Percentiles rank a stretch among this genome's conserved stretches.
phyloP scores from a whole-genome alignment of 306 rosid species.

The Cercis canadensis region DNA sequence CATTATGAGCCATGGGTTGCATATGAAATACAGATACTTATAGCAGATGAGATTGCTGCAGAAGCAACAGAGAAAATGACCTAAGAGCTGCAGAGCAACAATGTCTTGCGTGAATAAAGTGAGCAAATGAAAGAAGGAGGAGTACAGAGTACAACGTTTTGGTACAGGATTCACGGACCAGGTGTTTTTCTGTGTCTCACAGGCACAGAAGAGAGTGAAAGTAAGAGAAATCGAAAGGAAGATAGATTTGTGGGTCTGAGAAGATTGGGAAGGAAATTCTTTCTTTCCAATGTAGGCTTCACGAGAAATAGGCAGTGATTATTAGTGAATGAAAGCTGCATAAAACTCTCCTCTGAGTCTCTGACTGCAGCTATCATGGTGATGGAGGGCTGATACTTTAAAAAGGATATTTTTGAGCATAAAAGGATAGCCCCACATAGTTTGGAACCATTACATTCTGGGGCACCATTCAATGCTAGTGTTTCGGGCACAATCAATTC shows the following conservation, averaged over 20 bases:
- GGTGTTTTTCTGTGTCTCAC: conserved; percentile 56
- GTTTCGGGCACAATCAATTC: conserved; percentile 28
- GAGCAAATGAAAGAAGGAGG: conserved; percentile 39
- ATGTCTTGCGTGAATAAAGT: conserved; percentile 31
- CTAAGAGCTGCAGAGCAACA: conserved; percentile 29
- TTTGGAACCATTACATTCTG: conserved; percentile 33
- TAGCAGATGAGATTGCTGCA: conserved; percentile 30
- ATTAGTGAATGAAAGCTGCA: conserved; percentile 62
- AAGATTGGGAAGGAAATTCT: conserved; percentile 37
- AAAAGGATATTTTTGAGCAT: conserved; percentile 8
- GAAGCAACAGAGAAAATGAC: conserved; percentile 48
- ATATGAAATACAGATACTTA: conserved; percentile 40
- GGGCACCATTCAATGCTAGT: conserved; percentile 33
- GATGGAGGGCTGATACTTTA: background rate
- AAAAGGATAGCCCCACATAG: conserved; percentile 24
- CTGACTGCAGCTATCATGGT: conserved; percentile 39
- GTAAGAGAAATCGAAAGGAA: conserved; percentile 24
- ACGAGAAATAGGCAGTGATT: conserved; percentile 70
- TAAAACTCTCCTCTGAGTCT: conserved; percentile 43
- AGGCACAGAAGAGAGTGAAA: background rate
- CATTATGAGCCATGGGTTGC: conserved; percentile 49
- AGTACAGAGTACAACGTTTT: conserved; percentile 37
- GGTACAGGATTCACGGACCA: conserved; percentile 64
- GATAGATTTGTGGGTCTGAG: conserved; percentile 42
- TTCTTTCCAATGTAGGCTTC: conserved; percentile 49